Evolutionary conservation across 805 yeast species (phyloP).

Genomic region (Barnettozyma siamensis): DNA sequence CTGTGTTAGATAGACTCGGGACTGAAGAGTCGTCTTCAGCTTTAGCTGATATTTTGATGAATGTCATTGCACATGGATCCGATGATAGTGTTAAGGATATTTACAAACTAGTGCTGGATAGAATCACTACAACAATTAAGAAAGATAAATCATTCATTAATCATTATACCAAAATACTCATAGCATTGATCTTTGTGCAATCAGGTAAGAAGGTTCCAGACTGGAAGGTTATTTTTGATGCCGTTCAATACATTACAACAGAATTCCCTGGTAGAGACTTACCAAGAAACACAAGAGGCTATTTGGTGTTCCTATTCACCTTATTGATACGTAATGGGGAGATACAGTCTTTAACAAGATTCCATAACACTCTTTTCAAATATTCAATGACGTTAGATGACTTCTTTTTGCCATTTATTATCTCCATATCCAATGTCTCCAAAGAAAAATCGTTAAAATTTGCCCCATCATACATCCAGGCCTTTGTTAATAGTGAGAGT

Average conservation of each 20-base stretch:
- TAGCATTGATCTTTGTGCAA: constrained; percentile 55
- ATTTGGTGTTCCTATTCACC: constrained; percentile 41
- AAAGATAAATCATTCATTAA: constrained; percentile 10
- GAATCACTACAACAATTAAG: constrained; percentile 16
- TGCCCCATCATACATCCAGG: constrained; percentile 42
- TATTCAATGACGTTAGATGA: constrained; percentile 30
- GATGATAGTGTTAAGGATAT: constrained; percentile 40
- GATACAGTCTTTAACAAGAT: constrained; percentile 39
- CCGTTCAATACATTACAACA: constrained; percentile 17
- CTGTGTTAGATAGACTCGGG: constrained; percentile 31
- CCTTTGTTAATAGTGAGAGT: constrained; percentile 42
- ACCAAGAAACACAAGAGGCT: constrained; percentile 6
- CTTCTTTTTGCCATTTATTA: constrained; percentile 42
- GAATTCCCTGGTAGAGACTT: background rate
- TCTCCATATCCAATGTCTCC: constrained; percentile 37
- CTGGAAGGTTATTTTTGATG: constrained; percentile 37
- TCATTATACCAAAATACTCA: constrained; percentile 31
- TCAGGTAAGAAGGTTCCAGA: constrained; percentile 57
- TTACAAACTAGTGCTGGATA: constrained; percentile 31
- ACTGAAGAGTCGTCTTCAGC: constrained; percentile 32
- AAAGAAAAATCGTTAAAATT: constrained; percentile 39
- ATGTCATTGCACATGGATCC: constrained; percentile 47
- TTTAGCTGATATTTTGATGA: constrained; percentile 54
- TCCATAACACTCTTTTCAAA: constrained; percentile 39
- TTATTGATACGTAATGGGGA: constrained; percentile 53